Percentiles rank a stretch among this genome's conserved stretches.
These are phyloP conservation scores for Paramyrothecium roridum DNA, from an alignment of 2,329 filamentous ascomycete species.

Conservation along the genomic window DNA sequence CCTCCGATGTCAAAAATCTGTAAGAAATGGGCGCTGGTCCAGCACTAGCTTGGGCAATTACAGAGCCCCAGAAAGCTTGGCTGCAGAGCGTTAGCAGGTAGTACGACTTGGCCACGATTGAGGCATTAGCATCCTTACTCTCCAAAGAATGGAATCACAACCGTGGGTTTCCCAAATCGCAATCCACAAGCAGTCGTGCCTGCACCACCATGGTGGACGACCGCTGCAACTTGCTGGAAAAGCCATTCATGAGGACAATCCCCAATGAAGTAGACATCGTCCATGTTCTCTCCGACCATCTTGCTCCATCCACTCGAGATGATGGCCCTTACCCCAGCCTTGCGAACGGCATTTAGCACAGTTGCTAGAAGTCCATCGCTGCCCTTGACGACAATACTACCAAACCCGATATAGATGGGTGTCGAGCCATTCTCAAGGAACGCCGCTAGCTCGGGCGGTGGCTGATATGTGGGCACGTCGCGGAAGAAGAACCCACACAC, in stretches of 20 bases:
- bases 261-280: slow-evolving; percentile 64
- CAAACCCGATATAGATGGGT: slow-evolving; percentile 71
- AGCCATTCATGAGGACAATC: slow-evolving; percentile 75
- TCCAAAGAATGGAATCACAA: slow-evolving; percentile 76
- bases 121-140: slow-evolving; percentile 7
- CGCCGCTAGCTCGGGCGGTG: slow-evolving; percentile 46
- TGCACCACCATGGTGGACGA: slow-evolving; percentile 70
- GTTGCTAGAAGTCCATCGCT: slow-evolving; percentile 61
- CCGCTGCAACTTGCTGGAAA: slow-evolving; percentile 60
- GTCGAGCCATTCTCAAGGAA: slow-evolving; percentile 55
- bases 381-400: slow-evolving; percentile 69
- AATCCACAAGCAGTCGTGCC: slow-evolving; percentile 70
- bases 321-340: slow-evolving; percentile 62
- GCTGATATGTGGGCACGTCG: slow-evolving; percentile 50
- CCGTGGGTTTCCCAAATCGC: slow-evolving; percentile 64
- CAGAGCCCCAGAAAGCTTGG: slow-evolving; percentile 37
- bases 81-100: slow-evolving; percentile 2
- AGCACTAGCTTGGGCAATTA: slow-evolving; percentile 34
- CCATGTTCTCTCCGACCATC: slow-evolving; percentile 54
- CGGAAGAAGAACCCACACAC: slow-evolving; percentile 67
- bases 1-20: slow-evolving; percentile 26
- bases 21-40: slow-evolving; percentile 31
- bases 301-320: slow-evolving; percentile 73
- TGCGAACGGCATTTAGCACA: slow-evolving; percentile 62
- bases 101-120: not conserved